Conservation (phyloP, 306 rosid species). For the Cyclanthera cordifolia region DNA sequence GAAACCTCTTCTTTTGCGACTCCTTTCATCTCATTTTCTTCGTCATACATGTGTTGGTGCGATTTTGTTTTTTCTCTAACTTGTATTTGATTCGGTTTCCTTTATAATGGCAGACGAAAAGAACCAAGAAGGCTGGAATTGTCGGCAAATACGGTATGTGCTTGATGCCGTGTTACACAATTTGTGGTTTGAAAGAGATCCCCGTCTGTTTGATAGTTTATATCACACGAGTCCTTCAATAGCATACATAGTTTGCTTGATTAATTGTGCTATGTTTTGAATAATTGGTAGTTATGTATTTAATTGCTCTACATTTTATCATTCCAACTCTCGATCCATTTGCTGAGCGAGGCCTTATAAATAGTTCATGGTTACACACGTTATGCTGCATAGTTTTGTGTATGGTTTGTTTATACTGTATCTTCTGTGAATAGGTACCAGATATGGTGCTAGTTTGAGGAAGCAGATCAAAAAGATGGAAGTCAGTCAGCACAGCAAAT, state of each 20-base stretch:
- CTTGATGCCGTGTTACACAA: no score
- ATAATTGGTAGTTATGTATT: no score
- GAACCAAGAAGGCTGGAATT: constrained; percentile 89
- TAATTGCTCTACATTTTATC: no score
- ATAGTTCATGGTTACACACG: no score
- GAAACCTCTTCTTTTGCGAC: no score
- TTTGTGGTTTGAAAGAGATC: no score
- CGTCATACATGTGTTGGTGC: background rate
- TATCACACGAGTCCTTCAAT: no score
- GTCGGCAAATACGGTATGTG: constrained; percentile 76
- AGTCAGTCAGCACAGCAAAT: constrained; percentile 71
- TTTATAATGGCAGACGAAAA: constrained; percentile 42
- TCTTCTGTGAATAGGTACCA: constrained; percentile 38
- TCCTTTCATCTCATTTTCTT: background rate
- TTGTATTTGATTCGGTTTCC: background rate
- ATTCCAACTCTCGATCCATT: no score
- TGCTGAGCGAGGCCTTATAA: no score
- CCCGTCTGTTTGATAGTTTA: no score
- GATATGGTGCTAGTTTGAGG: constrained; percentile 86
- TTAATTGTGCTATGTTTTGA: no score
- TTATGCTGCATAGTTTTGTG: background rate
- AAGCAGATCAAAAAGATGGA: constrained; percentile 90
- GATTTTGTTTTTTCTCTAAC: background rate
- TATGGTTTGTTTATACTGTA: background rate
- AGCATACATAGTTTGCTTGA: no score